These are phyloP conservation scores for Sporobolomyces phaffii DNA, from an alignment of 768 basidiomycete species.

Conservation along the genomic window DNA sequence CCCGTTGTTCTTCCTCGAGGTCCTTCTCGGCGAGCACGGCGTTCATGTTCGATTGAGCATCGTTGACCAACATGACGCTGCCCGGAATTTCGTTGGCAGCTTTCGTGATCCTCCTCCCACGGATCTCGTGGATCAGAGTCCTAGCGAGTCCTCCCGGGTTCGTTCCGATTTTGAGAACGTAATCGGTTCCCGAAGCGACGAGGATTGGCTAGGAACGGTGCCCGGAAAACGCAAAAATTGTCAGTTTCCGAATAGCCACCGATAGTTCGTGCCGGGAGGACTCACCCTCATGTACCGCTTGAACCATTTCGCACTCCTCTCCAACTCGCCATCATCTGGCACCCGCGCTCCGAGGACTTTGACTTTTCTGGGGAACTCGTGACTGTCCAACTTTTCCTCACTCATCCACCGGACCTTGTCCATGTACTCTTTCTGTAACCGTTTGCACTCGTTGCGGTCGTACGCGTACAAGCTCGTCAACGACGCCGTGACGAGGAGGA, in stretches of 20 bases:
- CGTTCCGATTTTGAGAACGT: conserved; percentile 71
- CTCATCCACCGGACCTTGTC: conserved; percentile 73
- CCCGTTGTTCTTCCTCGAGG: conserved; percentile 52
- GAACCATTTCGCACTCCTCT: conserved; percentile 78
- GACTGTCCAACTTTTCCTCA: conserved; percentile 59
- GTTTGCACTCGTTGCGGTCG: conserved; percentile 74
- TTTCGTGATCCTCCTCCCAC: conserved; percentile 61
- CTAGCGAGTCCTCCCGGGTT: conserved; percentile 79
- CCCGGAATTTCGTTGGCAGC: conserved; percentile 50
- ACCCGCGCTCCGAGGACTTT: conserved; percentile 82
- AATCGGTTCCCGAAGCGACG: conserved; percentile 90
- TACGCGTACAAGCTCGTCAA: conserved; percentile 70
- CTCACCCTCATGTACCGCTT: conserved; percentile 87
- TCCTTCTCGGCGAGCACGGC: conserved; percentile 50
- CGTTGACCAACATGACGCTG: conserved; percentile 39
- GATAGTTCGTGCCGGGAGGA: no score
- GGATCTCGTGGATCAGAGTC: conserved; percentile 66
- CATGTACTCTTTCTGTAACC: conserved; percentile 69
- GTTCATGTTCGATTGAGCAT: conserved; percentile 51
- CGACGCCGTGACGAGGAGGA: conserved; percentile 68
- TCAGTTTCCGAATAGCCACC: no score
- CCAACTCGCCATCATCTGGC: conserved; percentile 90
- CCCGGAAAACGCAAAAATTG: neutral
- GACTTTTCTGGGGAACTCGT: conserved; percentile 69
- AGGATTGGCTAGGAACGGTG: conserved; percentile 74